A percentile compares a stretch with the other conserved stretches of the same genome.
phyloP scores from a whole-genome alignment of 805 yeast species.

The Cyberlindnera misumaiensis region DNA sequence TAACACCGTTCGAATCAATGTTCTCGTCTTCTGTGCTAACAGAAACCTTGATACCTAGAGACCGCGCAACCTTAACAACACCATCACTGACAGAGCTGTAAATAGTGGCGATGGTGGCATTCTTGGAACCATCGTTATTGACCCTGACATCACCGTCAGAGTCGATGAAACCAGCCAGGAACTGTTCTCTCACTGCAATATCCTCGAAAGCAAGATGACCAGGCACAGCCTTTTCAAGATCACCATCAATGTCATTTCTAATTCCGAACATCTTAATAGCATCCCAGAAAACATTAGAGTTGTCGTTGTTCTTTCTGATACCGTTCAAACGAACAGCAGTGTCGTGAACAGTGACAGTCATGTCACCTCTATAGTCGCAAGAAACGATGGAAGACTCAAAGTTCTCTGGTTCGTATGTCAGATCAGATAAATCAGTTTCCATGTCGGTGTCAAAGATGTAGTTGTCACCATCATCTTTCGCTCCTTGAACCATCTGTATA shows the following conservation, averaged over 20 bases:
- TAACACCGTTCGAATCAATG: conserved; percentile 1
- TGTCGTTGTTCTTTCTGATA: background rate
- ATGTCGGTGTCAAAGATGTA: background rate
- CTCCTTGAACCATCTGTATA: background rate
- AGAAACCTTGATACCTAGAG: conserved; percentile 35
- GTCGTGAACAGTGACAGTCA: background rate
- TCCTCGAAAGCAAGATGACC: conserved; percentile 28
- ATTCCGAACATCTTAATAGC: background rate
- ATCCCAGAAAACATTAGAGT: background rate
- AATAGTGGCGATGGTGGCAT: conserved; percentile 24
- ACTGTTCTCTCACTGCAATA: conserved; percentile 35
- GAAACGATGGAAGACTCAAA: background rate
- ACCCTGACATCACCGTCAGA: conserved; percentile 29
- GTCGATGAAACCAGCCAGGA: conserved; percentile 39
- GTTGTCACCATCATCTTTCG: background rate
- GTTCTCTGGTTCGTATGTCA: background rate
- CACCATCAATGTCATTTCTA: conserved; percentile 25
- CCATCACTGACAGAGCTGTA: conserved; percentile 30
- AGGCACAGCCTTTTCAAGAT: conserved; percentile 28
- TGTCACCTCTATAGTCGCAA: background rate
- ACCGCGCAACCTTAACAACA: conserved; percentile 32
- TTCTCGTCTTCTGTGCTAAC: conserved; percentile 25
- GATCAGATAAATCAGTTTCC: background rate
- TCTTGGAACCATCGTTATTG: conserved; percentile 14
- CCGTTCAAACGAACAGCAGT: background rate